Conservation (phyloP, 2,329 filamentous ascomycete genomes). For the Cladophialophora immunda region DNA sequence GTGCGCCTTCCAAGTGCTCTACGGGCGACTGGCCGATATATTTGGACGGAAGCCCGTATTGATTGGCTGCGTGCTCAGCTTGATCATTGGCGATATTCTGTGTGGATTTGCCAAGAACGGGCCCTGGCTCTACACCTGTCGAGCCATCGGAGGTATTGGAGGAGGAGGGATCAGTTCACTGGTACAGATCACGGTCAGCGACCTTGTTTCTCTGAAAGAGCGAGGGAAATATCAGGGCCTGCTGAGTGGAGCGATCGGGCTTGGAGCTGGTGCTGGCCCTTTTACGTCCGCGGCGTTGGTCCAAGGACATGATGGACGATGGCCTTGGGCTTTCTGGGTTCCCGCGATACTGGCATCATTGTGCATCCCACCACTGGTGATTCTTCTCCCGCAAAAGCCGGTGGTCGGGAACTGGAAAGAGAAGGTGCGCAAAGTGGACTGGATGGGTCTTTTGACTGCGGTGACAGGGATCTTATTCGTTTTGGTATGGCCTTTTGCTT, state of each 20-base stretch:
- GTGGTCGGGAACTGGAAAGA: neutral
- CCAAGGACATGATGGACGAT: constrained; percentile 11
- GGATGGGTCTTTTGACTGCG: neutral
- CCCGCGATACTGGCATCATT: constrained; percentile 7
- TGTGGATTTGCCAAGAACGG: constrained; percentile 66
- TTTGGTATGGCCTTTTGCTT: neutral
- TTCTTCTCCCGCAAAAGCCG: constrained; percentile 2
- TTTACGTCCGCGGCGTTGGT: neutral
- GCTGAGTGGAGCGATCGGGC: neutral
- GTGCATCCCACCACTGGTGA: constrained; percentile 8
- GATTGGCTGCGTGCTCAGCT: constrained; percentile 60
- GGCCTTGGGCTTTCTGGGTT: constrained; percentile 12
- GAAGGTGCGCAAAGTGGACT: constrained; percentile 7
- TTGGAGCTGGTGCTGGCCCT: neutral
- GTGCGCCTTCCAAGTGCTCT: constrained; percentile 71
- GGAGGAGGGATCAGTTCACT: constrained; percentile 68
- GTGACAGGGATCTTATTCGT: neutral
- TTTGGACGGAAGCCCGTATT: constrained; percentile 68
- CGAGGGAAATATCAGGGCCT: constrained; percentile 60
- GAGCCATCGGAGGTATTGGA: constrained; percentile 67
- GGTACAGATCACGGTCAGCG: constrained; percentile 69
- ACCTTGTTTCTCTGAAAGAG: constrained; percentile 67
- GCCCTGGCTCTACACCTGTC: constrained; percentile 68
- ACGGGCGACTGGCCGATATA: constrained; percentile 69
- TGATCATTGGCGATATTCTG: constrained; percentile 66